Base-by-base conservation (phyloP, 371 early-diverging fungal genomes). In the Encephalitozoon cuniculi region DNA sequence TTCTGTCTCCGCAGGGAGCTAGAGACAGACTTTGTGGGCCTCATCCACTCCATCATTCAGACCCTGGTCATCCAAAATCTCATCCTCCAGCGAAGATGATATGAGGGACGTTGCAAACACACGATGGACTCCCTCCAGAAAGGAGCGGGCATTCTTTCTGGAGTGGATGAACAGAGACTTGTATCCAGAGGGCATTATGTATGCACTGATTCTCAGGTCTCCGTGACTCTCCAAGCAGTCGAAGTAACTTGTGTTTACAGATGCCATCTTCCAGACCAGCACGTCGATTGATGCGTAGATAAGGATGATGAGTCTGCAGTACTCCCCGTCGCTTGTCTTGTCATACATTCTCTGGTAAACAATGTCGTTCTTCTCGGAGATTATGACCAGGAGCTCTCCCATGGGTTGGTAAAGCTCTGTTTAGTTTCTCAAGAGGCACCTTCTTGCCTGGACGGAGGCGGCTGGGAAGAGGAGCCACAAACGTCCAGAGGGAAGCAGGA, bases 231-330 rank as follows among this genome's bases (percentile, higher is more conserved):
- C 71, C 25, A 71, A 21, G 40, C 55, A 71, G 1, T 21, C 59
- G 12, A 59, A 71, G n/a, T 71, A 71, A 26, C 7, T 59, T 2
- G 63, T 3, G 6, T 4, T 71, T 21, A 41, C 23, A n/a, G 59
- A 41, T 26, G 25, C 30, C 23, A 59, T 41, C 34, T 43, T 59
- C 39, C 21, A 43, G 28, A 25, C 32, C 44, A 71, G 26, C 28
- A 26, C 41, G 43, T 71, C 71, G 23, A 71, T 71, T 39, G 71
- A 71, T 41, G 63, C 71, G 43, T 59, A 71, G 44, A 54, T 41
- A 15, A 71, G 44, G 6, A 71, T 71, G 30, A 41, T 59, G 44
- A 59, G 32, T 59, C 71, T 43, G 44, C 32, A 54, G 34, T 53
- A 46, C 8, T 34, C 43, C 21, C 54, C 54, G 2, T 52, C 32